Percentiles rank a stretch among this genome's conserved stretches.
Evolutionary conservation across 805 yeast species (phyloP).

Genomic region (Metschnikowia santaceciliae): DNA sequence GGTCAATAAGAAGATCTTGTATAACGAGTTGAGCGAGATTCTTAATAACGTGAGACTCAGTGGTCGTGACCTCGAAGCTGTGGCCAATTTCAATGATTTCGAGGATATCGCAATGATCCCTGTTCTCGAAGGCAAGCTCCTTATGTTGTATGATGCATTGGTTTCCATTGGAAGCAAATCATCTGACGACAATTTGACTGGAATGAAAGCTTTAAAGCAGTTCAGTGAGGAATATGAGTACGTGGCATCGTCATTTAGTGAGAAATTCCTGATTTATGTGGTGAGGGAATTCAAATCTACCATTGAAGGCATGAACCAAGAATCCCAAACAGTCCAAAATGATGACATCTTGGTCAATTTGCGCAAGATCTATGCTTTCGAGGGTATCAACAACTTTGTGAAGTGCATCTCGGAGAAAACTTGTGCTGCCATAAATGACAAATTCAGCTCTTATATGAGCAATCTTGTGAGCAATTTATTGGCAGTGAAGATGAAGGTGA

Average conservation of each 20-base stretch:
- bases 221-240: conserved; percentile 57
- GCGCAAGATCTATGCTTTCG: conserved; percentile 27
- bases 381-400: conserved; percentile 42
- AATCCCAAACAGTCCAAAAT: conserved; percentile 23
- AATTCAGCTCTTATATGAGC: conserved; percentile 30
- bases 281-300: conserved; percentile 32
- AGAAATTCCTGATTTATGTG: conserved; percentile 39
- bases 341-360: conserved; percentile 21
- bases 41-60: conserved; percentile 68
- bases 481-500: conserved; percentile 18
- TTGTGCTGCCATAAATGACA: conserved; percentile 45
- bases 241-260: conserved; percentile 49
- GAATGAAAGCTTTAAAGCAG: conserved; percentile 70
- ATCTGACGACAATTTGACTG: conserved; percentile 45
- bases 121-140: conserved; percentile 51
- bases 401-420: conserved; percentile 51
- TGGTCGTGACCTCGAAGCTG: conserved; percentile 45
- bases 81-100: conserved; percentile 48
- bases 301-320: conserved; percentile 36
- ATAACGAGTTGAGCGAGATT: conserved; percentile 64
- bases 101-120: conserved; percentile 42
- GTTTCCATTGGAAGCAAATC: conserved; percentile 50
- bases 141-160: conserved; percentile 60
- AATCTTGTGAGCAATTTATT: conserved; percentile 27
- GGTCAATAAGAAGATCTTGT: conserved; percentile 72